These are phyloP conservation scores for Monosporascus ibericus DNA, from an alignment of 2,329 filamentous ascomycete genomes.

Conservation along the genomic window DNA sequence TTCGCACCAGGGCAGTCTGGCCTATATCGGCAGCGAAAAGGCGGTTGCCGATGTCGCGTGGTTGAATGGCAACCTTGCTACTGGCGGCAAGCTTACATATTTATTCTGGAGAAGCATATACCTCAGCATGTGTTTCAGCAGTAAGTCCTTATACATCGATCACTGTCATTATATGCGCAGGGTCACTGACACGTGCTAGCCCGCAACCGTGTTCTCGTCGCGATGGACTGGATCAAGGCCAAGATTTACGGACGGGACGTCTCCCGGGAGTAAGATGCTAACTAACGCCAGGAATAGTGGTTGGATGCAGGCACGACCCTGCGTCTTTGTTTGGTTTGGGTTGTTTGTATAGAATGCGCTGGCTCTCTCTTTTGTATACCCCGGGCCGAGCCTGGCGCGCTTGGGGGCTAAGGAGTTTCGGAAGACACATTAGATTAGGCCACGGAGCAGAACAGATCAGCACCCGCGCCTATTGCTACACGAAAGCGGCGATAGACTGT, in stretches of 20 bases:
- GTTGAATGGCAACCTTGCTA: slow-evolving; percentile 94
- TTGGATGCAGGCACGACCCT: not conserved
- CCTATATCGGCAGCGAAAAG: slow-evolving; percentile 97
- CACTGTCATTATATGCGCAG: not conserved
- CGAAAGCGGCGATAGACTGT: not conserved
- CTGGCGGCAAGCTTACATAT: slow-evolving; percentile 89
- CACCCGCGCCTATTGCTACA: too few species aligned
- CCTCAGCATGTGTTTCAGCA: slow-evolving; percentile 99
- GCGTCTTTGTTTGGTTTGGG: not conserved
- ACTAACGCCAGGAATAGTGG: not conserved
- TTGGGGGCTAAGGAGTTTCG: not conserved
- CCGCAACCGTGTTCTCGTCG: slow-evolving; percentile 88
- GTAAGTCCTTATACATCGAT: slow-evolving; percentile 50
- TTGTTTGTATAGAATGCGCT: not conserved
- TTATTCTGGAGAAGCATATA: slow-evolving; percentile 98
- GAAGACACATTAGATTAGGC: not conserved
- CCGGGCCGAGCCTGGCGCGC: not conserved
- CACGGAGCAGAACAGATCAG: too few species aligned
- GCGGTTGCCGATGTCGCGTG: slow-evolving; percentile 95
- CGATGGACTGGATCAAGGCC: slow-evolving; percentile 94
- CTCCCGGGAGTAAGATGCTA: slow-evolving; percentile 60
- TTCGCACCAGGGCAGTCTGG: slow-evolving; percentile 92
- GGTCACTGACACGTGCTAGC: slow-evolving; percentile 42
- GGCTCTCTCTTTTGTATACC: not conserved
- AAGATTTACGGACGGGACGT: slow-evolving; percentile 96